These are phyloP conservation scores for Cinnamomum chago DNA, from an alignment of 164 flowering plant species.

Conservation along the genomic window DNA sequence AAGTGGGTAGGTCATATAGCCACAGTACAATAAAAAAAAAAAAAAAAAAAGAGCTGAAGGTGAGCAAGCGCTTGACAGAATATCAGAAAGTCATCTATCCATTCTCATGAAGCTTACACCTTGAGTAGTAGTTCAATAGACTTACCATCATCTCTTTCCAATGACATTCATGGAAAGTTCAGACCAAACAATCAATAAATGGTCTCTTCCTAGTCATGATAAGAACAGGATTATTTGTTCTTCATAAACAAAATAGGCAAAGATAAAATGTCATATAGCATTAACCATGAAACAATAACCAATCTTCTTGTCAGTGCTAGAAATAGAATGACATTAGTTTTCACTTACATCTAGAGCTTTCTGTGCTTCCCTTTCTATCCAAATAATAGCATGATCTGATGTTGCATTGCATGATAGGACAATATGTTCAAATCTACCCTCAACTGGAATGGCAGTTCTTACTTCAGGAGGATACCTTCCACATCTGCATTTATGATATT, in stretches of 20 bases:
- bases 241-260: background rate
- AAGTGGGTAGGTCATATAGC: background rate
- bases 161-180: background rate
- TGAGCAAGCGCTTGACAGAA: background rate
- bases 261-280: background rate
- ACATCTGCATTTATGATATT: conserved; percentile 50
- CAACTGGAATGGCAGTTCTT: conserved; percentile 97
- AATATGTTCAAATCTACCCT: conserved; percentile 92
- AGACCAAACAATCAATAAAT: background rate
- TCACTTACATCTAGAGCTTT: conserved; percentile 72
- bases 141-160: background rate
- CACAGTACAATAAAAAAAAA: background rate
- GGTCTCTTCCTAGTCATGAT: background rate
- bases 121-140: too few species aligned
- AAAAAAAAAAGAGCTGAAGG: background rate
- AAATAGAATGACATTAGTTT: conserved; percentile 1
- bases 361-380: conserved; percentile 85
- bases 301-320: background rate
- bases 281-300: background rate
- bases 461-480: conserved; percentile 97
- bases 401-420: conserved; percentile 88
- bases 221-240: background rate
- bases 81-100: background rate
- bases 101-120: background rate
- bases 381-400: conserved; percentile 85